A percentile compares a stretch with the other conserved stretches of the same genome.
These are phyloP conservation scores for Dothideomycetidae sp. DNA, from an alignment of 2,329 filamentous ascomycete species.

Conservation along the genomic window DNA sequence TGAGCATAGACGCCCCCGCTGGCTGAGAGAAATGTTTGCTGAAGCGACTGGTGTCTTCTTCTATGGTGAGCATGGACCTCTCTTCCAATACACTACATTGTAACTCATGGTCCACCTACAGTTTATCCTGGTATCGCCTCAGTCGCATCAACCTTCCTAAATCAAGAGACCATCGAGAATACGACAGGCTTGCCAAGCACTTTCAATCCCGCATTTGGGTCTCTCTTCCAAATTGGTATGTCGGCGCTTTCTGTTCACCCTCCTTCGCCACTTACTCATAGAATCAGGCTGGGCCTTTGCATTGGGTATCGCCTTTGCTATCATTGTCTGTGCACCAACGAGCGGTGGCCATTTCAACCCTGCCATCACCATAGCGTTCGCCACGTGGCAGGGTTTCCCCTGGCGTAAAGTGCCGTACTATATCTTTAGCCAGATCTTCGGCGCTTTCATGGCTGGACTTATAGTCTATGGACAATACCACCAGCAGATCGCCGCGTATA, in stretches of 20 bases:
- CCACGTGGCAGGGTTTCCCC: conserved; percentile 40
- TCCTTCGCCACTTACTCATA: too few relatives aligned
- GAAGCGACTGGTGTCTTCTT: conserved; percentile 46
- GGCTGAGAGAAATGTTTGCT: conserved; percentile 41
- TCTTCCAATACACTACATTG: conserved; percentile 1
- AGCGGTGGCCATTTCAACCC: conserved; percentile 31
- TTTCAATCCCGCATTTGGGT: conserved; percentile 32
- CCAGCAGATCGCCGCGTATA: conserved; percentile 32
- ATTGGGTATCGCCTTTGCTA: conserved; percentile 44
- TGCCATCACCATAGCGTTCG: conserved; percentile 28
- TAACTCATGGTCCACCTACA: conserved; percentile 11
- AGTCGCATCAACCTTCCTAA: conserved; percentile 37
- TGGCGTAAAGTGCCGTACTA: conserved; percentile 44
- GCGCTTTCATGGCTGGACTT: conserved; percentile 41
- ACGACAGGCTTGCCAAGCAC: conserved; percentile 12
- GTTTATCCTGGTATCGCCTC: conserved; percentile 39
- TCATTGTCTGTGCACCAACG: conserved; percentile 41
- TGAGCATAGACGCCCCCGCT: conserved; percentile 38
- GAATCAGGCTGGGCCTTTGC: conserved; percentile 43
- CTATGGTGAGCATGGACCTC: conserved; percentile 28
- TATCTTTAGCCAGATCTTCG: conserved; percentile 42
- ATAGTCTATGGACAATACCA: conserved; percentile 44
- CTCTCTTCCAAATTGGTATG: conserved; percentile 41
- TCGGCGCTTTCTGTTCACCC: too few relatives aligned
- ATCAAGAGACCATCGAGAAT: conserved; percentile 15